phyloP scores from a whole-genome alignment of 306 rosid species.

The Acmispon strigosus region DNA sequence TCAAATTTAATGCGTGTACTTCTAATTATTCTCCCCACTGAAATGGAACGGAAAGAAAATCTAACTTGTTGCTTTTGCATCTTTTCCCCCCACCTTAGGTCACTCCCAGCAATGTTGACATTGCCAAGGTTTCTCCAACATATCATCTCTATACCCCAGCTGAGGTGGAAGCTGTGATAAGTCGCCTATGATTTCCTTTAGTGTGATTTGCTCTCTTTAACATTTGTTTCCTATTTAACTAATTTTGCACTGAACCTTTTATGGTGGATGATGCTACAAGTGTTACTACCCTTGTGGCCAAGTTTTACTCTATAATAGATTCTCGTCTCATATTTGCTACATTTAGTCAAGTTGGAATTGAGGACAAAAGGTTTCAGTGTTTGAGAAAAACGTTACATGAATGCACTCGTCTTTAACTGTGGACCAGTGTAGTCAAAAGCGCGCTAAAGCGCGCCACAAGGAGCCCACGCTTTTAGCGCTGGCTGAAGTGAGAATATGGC shows the following conservation, averaged over 20 bases:
- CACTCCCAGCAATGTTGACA: constrained; percentile 95
- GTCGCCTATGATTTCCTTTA: constrained; percentile 68
- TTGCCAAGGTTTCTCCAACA: constrained; percentile 80
- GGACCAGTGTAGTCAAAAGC: no score
- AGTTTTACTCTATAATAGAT: constrained; percentile 7
- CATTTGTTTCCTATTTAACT: neutral
- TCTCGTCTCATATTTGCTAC: constrained; percentile 9
- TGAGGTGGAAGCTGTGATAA: constrained; percentile 91
- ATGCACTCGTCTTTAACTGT: neutral
- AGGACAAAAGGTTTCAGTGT: neutral
- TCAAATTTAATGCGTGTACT: neutral
- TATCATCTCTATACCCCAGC: constrained; percentile 84
- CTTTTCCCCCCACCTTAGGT: constrained; percentile 38
- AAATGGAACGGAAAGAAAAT: neutral
- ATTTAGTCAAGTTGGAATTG: constrained; percentile 18
- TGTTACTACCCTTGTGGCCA: neutral
- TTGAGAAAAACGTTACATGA: neutral
- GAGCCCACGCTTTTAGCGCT: no score
- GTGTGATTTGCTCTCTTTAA: no score
- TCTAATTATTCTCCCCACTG: neutral
- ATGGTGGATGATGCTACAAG: neutral
- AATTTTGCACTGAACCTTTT: neutral
- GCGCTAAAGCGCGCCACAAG: no score
- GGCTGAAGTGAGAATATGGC: no score
- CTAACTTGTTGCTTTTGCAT: neutral